Evolutionary conservation across 179 eudicot genomes (phyloP).

Genomic region (Silene vulgaris): DNA sequence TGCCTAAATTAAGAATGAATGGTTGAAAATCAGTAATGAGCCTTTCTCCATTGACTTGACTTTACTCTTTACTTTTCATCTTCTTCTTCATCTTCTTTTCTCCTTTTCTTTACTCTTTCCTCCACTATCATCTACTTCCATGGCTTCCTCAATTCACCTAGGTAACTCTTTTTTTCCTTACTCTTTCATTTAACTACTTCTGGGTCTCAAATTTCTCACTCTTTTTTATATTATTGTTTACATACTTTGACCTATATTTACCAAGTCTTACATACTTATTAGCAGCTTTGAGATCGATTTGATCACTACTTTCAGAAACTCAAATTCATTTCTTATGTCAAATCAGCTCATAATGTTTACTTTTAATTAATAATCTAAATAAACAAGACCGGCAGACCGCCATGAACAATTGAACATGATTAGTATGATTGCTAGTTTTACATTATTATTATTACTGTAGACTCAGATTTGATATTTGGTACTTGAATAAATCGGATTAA

Average conservation of each 20-base stretch:
- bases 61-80: not conserved
- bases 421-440: not conserved
- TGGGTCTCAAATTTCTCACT: not conserved
- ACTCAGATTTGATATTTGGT: not conserved
- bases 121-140: constrained; percentile 12
- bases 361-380: too few relatives aligned
- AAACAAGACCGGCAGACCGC: too few relatives aligned
- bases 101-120: not conserved
- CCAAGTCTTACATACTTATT: not conserved
- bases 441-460: not conserved
- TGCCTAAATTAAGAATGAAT: too few relatives aligned
- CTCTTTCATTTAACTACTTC: not conserved
- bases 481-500: too few relatives aligned
- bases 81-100: not conserved
- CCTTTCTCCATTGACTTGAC: not conserved
- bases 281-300: not conserved
- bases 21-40: too few relatives aligned
- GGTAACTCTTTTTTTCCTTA: constrained; percentile 12
- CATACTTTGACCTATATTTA: not conserved
- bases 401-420: not conserved
- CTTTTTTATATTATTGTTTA: not conserved
- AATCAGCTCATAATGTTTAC: not conserved
- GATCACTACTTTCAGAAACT: not conserved
- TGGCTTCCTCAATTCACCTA: constrained; percentile 27
- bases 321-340: not conserved